A percentile compares a stretch with the other conserved stretches of the same genome.
phyloP scores from a whole-genome alignment of 192 early-diverging fungal genomes.

The Coemansia sp. region DNA sequence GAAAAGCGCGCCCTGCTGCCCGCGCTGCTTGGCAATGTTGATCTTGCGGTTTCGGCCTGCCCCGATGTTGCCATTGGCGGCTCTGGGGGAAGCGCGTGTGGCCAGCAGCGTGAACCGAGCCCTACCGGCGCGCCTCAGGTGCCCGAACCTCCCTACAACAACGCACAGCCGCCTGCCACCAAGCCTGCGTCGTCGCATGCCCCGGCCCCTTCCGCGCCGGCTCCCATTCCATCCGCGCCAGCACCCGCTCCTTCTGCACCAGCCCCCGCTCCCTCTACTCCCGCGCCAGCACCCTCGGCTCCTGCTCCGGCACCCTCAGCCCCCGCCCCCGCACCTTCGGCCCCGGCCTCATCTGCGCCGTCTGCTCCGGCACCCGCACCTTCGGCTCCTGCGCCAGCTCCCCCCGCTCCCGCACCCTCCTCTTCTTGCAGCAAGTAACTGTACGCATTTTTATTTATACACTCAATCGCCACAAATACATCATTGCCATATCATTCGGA shows the following conservation, averaged over 20 bases:
- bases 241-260: conserved; percentile 4
- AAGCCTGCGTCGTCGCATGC: not conserved
- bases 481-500: not conserved
- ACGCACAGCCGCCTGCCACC: conserved; percentile 10
- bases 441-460: not conserved
- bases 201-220: not conserved
- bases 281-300: conserved; percentile 6
- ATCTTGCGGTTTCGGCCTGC: conserved; percentile 35
- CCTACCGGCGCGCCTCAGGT: not conserved
- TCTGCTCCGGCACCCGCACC: conserved; percentile 12
- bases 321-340: conserved; percentile 4
- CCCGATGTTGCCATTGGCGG: conserved; percentile 36
- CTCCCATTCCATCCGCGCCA: conserved; percentile 1
- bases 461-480: not conserved
- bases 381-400: not conserved
- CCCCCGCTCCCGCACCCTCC: conserved; percentile 6
- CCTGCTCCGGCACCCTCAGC: conserved; percentile 4
- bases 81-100: conserved; percentile 18
- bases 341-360: conserved; percentile 4
- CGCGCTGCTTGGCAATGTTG: conserved; percentile 42
- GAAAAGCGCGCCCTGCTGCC: conserved; percentile 38
- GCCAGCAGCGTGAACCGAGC: conserved; percentile 9
- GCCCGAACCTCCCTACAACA: conserved; percentile 13
- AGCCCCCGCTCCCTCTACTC: conserved; percentile 4
- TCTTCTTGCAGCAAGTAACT: not conserved